A percentile compares a stretch with the other conserved stretches of the same genome.
Conservation (phyloP, 257 asterid species). For the Fraxinus anomala region DNA sequence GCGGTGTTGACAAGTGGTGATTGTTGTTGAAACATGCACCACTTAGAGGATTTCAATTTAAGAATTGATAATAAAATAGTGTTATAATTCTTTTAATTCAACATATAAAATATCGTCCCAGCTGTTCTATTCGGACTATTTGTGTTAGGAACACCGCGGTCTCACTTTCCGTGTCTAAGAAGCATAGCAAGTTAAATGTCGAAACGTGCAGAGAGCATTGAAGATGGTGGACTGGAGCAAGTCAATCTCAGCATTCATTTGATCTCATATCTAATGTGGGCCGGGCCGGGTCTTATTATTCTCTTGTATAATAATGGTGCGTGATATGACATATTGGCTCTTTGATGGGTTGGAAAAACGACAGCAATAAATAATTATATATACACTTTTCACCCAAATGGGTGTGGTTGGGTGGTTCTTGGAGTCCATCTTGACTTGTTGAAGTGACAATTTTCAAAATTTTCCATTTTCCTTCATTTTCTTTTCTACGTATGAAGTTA, state of each 20-base stretch:
- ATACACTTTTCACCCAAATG: not conserved
- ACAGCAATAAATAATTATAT: not conserved
- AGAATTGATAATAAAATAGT: too few relatives aligned
- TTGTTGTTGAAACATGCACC: too few relatives aligned
- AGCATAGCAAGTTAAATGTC: not conserved
- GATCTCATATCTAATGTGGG: not conserved
- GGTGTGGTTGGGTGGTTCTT: not conserved
- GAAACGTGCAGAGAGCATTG: not conserved
- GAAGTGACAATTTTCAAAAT: not conserved
- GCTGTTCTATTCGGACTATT: too few relatives aligned
- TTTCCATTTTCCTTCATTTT: too few relatives aligned
- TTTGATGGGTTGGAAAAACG: not conserved
- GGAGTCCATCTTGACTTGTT: not conserved
- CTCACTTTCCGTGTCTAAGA: not conserved
- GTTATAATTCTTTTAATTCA: too few relatives aligned
- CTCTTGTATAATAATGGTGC: not conserved
- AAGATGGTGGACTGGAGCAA: not conserved
- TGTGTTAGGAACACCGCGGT: too few relatives aligned
- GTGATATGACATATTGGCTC: not conserved
- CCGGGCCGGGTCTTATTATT: not conserved
- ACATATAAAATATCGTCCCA: too few relatives aligned
- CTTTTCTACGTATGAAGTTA: too few relatives aligned
- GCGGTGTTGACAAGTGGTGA: too few relatives aligned
- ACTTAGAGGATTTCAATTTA: too few relatives aligned
- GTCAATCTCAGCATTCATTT: not conserved